Base-by-base conservation (phyloP, 495 filamentous ascomycete species). In the Penicillium subrubescens region DNA sequence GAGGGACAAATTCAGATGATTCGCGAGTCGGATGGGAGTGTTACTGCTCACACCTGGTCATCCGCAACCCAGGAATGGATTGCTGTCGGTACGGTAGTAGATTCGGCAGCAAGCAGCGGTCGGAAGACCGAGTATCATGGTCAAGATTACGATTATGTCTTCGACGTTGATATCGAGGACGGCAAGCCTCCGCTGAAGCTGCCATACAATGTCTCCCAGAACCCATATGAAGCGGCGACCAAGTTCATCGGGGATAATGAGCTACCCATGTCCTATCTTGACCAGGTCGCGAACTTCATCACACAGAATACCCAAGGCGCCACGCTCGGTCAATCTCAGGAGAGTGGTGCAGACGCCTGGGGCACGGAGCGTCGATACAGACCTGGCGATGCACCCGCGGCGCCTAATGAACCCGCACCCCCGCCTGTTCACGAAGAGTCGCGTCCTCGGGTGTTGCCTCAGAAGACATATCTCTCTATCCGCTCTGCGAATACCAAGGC, bases 141-240 rank as follows among this genome's bases (percentile, higher is more conserved):
- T 25, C 87, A 94, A 73, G 92, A 97, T 60, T 99, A 96, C 73
- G 96, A 99, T 69, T 97, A 92, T 73, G 96, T 99, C 54, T 99
- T 98, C 67, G 94, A 98, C 71, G 95, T 99, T 29, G 96, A 97
- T 69, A 94, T 98, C 61, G 91, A 97, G 71, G 96, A 98, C 64
- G 96, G 95, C 41, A 92, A 94, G 66, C 96, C 96, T 33, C 87
- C 95, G 3, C 83, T 98, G 35, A 98, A 98, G 71, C 82, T 99
- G 34, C 94, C 96, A 2, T 98, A 92, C 73, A 97, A 99, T 72
- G 82, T 91, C 43, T 91, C 90, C 6, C 90, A 97, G 73, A 97
- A 97, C 72, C 93, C 93, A 3, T 98, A 96, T 73, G 90, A 97
- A 62, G 89, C 91, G 11, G 96, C 96, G 0, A 91, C 88, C 25